phyloP scores from a whole-genome alignment of 2,329 filamentous ascomycete genomes.

The Hypoxylon sp. region DNA sequence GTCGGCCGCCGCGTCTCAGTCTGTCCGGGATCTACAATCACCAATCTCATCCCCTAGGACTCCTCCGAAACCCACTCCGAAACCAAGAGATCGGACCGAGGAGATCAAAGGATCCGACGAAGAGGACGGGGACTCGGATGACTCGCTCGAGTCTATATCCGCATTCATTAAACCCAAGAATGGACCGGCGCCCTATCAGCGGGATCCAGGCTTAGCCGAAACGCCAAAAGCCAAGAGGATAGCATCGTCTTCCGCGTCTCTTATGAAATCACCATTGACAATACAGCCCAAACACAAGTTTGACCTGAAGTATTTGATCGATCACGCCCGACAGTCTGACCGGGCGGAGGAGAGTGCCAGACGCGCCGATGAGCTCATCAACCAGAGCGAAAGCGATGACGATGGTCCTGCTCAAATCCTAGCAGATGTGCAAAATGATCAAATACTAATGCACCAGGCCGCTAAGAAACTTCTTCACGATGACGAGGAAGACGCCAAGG shows the following conservation, averaged over 20 bases:
- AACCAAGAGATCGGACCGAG: slow-evolving; percentile 63
- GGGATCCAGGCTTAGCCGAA: slow-evolving; percentile 45
- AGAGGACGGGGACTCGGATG: slow-evolving; percentile 73
- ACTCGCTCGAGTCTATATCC: slow-evolving; percentile 68
- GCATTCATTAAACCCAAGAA: slow-evolving; percentile 59
- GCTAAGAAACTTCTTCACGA: slow-evolving; percentile 58
- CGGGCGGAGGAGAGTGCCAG: slow-evolving; percentile 70
- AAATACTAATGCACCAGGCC: slow-evolving; percentile 60
- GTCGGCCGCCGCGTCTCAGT: slow-evolving; percentile 33
- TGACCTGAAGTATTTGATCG: slow-evolving; percentile 73
- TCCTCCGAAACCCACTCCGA: slow-evolving; percentile 48
- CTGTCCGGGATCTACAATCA: slow-evolving; percentile 38
- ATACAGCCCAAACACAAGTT: slow-evolving; percentile 70
- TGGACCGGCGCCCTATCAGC: slow-evolving; percentile 43
- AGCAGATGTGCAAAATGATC: slow-evolving; percentile 55
- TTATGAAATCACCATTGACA: slow-evolving; percentile 65
- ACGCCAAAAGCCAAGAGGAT: slow-evolving; percentile 66
- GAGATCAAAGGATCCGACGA: slow-evolving; percentile 81
- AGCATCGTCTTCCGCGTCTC: slow-evolving; percentile 50
- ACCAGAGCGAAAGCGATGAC: slow-evolving; percentile 36
- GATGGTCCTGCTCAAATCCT: slow-evolving; percentile 38
- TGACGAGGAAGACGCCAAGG: slow-evolving; percentile 49
- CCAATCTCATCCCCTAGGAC: slow-evolving; percentile 49
- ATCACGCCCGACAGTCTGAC: slow-evolving; percentile 71
- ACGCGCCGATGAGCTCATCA: slow-evolving; percentile 58